Percentiles rank a stretch among this genome's conserved stretches.
Evolutionary conservation across 1,284 basidiomycete genomes (phyloP).

Genomic region (Ganoderma boninense): DNA sequence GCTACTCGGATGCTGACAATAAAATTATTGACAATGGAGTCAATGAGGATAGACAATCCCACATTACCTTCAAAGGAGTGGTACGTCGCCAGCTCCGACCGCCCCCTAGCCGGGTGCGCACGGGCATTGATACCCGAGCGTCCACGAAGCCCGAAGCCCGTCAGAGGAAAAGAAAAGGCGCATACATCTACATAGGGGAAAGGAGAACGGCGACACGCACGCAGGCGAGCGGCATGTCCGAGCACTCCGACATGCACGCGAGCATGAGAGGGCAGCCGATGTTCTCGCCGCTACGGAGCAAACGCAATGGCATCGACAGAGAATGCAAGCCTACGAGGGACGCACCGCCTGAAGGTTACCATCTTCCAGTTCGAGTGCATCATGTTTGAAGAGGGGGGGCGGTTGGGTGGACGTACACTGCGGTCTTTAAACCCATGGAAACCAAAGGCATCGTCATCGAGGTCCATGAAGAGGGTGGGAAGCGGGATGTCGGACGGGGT

Average conservation of each 20-base stretch:
- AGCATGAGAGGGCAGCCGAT: neutral
- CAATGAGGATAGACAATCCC: no score
- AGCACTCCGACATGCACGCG: neutral
- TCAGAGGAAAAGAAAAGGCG: neutral
- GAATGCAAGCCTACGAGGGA: neutral
- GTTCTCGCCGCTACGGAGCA: neutral
- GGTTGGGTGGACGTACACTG: neutral
- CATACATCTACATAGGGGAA: neutral
- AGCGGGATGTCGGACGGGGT: no score
- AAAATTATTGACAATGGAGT: no score
- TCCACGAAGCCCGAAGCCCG: neutral
- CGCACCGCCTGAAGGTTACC: neutral
- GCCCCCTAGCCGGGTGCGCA: no score
- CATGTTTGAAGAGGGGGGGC: neutral
- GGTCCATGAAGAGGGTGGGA: neutral
- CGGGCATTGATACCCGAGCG: no score
- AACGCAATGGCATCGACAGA: neutral
- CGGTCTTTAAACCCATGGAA: no score
- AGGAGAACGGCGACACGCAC: neutral
- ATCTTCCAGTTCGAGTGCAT: neutral
- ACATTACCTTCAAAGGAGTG: no score
- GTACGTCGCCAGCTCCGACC: no score
- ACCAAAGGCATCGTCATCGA: no score
- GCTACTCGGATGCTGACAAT: no score
- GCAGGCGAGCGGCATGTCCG: neutral